These are phyloP conservation scores for Boeremia lycopersici DNA, from an alignment of 2,329 filamentous ascomycete genomes.

Conservation along the genomic window DNA sequence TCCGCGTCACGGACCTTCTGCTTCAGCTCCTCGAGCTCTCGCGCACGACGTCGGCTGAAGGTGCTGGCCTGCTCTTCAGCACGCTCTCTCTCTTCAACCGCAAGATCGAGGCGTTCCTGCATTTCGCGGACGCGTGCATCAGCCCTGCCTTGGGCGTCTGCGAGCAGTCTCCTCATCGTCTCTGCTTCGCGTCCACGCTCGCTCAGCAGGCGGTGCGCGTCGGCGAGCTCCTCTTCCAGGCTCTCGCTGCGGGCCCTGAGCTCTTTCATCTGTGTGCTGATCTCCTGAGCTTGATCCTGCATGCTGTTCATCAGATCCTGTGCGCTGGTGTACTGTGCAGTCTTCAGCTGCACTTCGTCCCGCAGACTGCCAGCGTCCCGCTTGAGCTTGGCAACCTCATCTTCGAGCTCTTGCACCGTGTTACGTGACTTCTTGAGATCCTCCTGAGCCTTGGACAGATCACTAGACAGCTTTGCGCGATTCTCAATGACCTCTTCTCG, in stretches of 20 bases:
- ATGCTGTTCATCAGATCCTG: conserved; percentile 88
- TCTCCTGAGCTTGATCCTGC: conserved; percentile 88
- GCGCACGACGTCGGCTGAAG: conserved; percentile 73
- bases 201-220: conserved; percentile 82
- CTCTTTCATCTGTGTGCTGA: conserved; percentile 91
- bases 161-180: conserved; percentile 88
- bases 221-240: conserved; percentile 88
- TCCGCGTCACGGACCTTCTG: conserved; percentile 81
- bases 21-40: conserved; percentile 87
- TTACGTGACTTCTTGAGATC: conserved; percentile 64
- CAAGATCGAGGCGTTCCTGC: conserved; percentile 84
- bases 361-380: conserved; percentile 71
- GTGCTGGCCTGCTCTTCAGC: conserved; percentile 89
- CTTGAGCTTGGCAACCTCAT: conserved; percentile 70
- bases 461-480: conserved; percentile 72
- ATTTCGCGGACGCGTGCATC: conserved; percentile 86
- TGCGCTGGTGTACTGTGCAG: conserved; percentile 81
- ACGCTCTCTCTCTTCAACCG: conserved; percentile 90
- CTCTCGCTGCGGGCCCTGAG: conserved; percentile 80
- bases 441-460: conserved; percentile 73
- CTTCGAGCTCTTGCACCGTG: conserved; percentile 76
- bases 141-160: conserved; percentile 82
- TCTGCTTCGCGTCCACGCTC: conserved; percentile 92
- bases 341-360: conserved; percentile 84
- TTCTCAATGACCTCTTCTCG: conserved; percentile 77